Percentiles rank a stretch among this genome's conserved stretches.
phyloP scores from a whole-genome alignment of 1,139 yeast species.

The Nakaseomyces kungkrabaensis region DNA sequence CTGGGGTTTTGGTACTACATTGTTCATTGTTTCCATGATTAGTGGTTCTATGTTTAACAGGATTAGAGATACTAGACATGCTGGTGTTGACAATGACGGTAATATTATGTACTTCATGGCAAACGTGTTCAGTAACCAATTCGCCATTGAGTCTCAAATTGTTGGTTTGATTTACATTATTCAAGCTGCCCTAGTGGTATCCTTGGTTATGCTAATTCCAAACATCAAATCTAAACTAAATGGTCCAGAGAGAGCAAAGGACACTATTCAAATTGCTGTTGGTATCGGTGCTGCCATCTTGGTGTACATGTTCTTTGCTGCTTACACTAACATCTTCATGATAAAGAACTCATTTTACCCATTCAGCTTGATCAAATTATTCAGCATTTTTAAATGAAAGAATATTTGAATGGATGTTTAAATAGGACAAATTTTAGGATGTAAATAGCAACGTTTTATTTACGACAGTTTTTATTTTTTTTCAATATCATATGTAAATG shows the following conservation, averaged over 20 bases:
- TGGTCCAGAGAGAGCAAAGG: conserved; percentile 1
- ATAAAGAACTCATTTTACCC: conserved; percentile 59
- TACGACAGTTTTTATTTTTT: no score
- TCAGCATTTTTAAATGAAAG: background rate
- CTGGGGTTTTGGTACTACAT: conserved; percentile 54
- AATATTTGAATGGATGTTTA: background rate
- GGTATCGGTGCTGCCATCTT: conserved; percentile 32
- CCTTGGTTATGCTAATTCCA: conserved; percentile 43
- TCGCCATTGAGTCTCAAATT: conserved; percentile 76
- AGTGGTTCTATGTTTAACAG: conserved; percentile 92
- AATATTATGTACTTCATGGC: conserved; percentile 49
- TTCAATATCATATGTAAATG: no score
- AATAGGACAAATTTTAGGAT: background rate
- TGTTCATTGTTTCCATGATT: conserved; percentile 61
- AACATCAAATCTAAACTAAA: conserved; percentile 29
- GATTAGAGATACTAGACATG: conserved; percentile 68
- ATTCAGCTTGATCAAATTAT: conserved; percentile 31
- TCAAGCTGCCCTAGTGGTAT: conserved; percentile 41
- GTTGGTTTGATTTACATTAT: conserved; percentile 54
- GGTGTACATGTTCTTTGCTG: conserved; percentile 44
- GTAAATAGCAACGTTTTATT: background rate
- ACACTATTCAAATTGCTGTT: background rate
- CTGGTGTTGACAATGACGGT: conserved; percentile 49
- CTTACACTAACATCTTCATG: conserved; percentile 45
- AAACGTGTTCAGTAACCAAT: conserved; percentile 63